A percentile compares a stretch with the other conserved stretches of the same genome.
These are phyloP conservation scores for Pholiota conissans DNA, from an alignment of 768 basidiomycete genomes.

Conservation along the genomic window DNA sequence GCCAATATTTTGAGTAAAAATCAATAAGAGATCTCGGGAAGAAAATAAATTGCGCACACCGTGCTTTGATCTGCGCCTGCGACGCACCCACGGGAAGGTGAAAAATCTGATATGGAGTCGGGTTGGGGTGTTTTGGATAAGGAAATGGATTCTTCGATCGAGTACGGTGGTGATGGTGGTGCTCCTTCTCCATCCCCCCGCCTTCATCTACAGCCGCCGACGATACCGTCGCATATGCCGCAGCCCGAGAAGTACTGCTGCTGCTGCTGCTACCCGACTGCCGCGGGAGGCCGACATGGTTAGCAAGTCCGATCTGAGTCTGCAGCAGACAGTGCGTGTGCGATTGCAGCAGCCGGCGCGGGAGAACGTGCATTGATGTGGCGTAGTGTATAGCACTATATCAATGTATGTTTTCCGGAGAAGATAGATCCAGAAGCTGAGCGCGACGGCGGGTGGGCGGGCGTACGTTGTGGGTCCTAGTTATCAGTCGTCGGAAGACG, in stretches of 20 bases:
- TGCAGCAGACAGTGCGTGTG: background rate
- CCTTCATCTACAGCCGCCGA: background rate
- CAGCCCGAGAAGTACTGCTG: too few species aligned
- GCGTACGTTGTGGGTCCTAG: too few species aligned
- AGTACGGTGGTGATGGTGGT: too few species aligned
- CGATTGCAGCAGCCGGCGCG: background rate
- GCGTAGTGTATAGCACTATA: background rate
- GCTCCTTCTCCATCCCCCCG: too few species aligned
- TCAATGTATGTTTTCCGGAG: too few species aligned
- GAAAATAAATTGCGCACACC: slow-evolving; percentile 51
- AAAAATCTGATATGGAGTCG: slow-evolving; percentile 74
- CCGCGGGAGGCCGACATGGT: background rate
- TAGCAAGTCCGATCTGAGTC: background rate
- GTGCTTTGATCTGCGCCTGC: slow-evolving; percentile 60
- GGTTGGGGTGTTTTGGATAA: slow-evolving; percentile 52
- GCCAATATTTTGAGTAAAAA: too few species aligned
- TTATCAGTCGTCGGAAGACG: too few species aligned
- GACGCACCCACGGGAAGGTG: slow-evolving; percentile 58
- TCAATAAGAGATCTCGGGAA: too few species aligned
- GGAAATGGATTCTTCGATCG: slow-evolving; percentile 30
- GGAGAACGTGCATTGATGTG: too few species aligned
- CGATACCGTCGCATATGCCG: background rate
- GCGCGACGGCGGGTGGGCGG: too few species aligned
- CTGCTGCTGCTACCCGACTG: background rate
- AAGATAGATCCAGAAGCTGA: background rate